A percentile compares a stretch with the other conserved stretches of the same genome.
These are phyloP conservation scores for Magnolia officinalis DNA, from an alignment of 164 flowering plant genomes.

Conservation along the genomic window DNA sequence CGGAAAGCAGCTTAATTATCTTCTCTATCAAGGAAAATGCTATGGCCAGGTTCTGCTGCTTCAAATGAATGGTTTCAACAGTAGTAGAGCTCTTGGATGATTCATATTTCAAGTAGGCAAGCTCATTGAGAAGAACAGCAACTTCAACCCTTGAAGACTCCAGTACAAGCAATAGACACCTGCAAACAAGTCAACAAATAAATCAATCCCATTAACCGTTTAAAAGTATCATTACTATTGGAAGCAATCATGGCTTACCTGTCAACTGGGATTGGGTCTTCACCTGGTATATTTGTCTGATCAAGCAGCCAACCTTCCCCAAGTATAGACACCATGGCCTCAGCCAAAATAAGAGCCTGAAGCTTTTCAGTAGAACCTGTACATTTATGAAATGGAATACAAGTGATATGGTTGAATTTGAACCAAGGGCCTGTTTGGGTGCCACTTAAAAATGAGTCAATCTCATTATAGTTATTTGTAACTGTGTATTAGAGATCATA, in stretches of 20 bases:
- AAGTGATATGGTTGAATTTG: not conserved
- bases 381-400: slow-evolving; percentile 8
- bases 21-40: slow-evolving; percentile 75
- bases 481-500: too few relatives aligned
- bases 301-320: slow-evolving; percentile 80
- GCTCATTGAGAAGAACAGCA: slow-evolving; percentile 81
- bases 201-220: not conserved
- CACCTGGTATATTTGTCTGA: slow-evolving; percentile 38
- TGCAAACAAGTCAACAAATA: slow-evolving; percentile 24
- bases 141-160: slow-evolving; percentile 90
- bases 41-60: slow-evolving; percentile 56
- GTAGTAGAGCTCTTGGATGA: slow-evolving; percentile 47
- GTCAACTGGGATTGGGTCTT: slow-evolving; percentile 57
- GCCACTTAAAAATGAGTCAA: too few relatives aligned
- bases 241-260: slow-evolving; percentile 34
- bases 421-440: too few relatives aligned
- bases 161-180: slow-evolving; percentile 81
- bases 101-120: slow-evolving; percentile 80
- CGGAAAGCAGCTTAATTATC: slow-evolving; percentile 68
- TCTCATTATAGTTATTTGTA: too few relatives aligned
- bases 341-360: slow-evolving; percentile 79
- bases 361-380: slow-evolving; percentile 75
- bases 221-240: not conserved
- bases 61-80: slow-evolving; percentile 39
- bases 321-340: slow-evolving; percentile 49